These are phyloP conservation scores for Pilobolus umbonatus DNA, from an alignment of 192 early-diverging fungal genomes.

Conservation along the genomic window DNA sequence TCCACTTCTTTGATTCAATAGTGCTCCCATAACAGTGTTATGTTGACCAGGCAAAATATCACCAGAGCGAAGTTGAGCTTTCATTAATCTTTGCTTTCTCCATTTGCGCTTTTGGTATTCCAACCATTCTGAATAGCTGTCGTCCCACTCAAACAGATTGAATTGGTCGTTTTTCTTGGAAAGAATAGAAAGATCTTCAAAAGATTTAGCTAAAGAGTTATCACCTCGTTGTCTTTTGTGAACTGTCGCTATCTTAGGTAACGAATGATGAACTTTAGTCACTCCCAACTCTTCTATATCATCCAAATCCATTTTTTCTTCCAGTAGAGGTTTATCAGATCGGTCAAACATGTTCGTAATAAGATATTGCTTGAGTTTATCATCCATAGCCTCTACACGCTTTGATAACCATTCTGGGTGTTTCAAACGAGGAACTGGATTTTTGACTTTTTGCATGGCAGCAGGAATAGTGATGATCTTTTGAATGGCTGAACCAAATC, in stretches of 20 bases:
- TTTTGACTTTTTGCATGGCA: slow-evolving; percentile 89
- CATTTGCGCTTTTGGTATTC: slow-evolving; percentile 73
- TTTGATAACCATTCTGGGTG: slow-evolving; percentile 96
- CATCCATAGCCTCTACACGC: slow-evolving; percentile 68
- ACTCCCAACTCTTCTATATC: slow-evolving; percentile 11
- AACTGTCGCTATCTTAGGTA: slow-evolving; percentile 9
- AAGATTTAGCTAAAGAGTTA: background rate
- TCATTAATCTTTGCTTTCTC: slow-evolving; percentile 54
- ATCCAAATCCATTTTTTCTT: slow-evolving; percentile 17
- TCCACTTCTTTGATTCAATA: slow-evolving; percentile 59
- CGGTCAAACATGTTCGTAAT: slow-evolving; percentile 82
- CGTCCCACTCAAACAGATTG: slow-evolving; percentile 58
- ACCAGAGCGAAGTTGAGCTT: slow-evolving; percentile 39
- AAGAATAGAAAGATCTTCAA: slow-evolving; percentile 3
- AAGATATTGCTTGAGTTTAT: slow-evolving; percentile 76
- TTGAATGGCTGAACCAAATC: slow-evolving; percentile 92
- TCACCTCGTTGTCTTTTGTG: slow-evolving; percentile 8
- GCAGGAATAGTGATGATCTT: slow-evolving; percentile 98
- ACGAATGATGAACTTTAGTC: too few relatives aligned
- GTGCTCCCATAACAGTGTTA: slow-evolving; percentile 27
- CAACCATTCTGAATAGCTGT: slow-evolving; percentile 73
- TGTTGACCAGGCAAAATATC: background rate
- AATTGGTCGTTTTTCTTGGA: slow-evolving; percentile 49
- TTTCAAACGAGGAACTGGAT: slow-evolving; percentile 87
- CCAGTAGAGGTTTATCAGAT: slow-evolving; percentile 32